Conservation (phyloP, 2,329 filamentous ascomycete species). For the Bimuria novae-zelandiae region DNA sequence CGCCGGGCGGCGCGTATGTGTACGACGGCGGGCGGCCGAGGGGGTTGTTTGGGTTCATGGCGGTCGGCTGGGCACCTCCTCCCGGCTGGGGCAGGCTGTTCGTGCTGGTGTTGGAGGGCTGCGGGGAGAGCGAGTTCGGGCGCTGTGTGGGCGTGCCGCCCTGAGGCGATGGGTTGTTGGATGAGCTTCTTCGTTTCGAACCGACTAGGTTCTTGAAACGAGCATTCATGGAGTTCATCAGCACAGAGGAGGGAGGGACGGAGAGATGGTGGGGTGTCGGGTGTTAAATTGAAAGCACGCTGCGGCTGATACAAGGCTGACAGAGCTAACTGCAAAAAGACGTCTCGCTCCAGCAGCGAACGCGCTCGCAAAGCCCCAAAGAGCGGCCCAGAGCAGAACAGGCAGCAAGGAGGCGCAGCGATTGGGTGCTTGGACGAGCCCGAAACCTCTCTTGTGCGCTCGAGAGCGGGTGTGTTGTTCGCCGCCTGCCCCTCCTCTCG, state of each 20-base stretch:
- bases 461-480: too few relatives aligned
- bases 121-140: conserved; percentile 46
- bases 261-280: conserved; percentile 30
- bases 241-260: conserved; percentile 22
- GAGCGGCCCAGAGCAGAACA: background rate
- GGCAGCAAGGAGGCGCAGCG: conserved; percentile 12
- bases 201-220: conserved; percentile 80
- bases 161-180: conserved; percentile 51
- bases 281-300: conserved; percentile 31
- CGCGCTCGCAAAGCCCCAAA: conserved; percentile 7
- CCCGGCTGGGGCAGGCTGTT: conserved; percentile 38
- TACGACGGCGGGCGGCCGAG: conserved; percentile 68
- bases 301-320: conserved; percentile 37
- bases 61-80: conserved; percentile 25
- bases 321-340: conserved; percentile 6
- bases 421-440: conserved; percentile 1
- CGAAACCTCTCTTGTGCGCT: background rate
- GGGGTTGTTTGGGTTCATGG: conserved; percentile 61
- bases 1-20: conserved; percentile 55
- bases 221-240: conserved; percentile 80
- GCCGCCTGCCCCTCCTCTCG: background rate
- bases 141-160: conserved; percentile 46
- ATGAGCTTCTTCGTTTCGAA: conserved; percentile 74
- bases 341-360: conserved; percentile 10
- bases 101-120: conserved; percentile 46